Evolutionary conservation across 495 filamentous ascomycete species (phyloP).

Genomic region (Physcia stellaris): DNA sequence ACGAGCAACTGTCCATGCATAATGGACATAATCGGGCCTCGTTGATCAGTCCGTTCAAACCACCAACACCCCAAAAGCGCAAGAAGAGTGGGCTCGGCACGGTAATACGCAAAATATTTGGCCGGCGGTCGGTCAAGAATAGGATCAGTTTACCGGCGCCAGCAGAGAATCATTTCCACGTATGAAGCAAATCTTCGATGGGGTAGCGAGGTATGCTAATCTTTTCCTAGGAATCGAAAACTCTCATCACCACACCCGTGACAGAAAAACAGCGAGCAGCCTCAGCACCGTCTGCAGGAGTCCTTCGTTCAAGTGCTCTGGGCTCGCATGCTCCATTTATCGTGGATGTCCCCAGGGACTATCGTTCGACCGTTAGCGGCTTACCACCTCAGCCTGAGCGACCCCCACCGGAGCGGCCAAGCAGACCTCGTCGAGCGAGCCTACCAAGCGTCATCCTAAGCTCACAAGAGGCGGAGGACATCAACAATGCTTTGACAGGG

Average conservation of each 20-base stretch:
- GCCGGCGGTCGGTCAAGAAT: slow-evolving; percentile 10
- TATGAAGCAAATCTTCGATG: neutral
- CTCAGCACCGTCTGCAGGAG: slow-evolving; percentile 10
- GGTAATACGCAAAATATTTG: slow-evolving; percentile 15
- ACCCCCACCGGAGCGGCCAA: slow-evolving; percentile 5
- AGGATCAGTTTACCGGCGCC: slow-evolving; percentile 14
- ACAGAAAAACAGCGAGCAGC: slow-evolving; percentile 8
- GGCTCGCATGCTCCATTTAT: slow-evolving; percentile 10
- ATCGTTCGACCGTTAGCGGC: neutral
- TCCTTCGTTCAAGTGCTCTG: slow-evolving; percentile 14
- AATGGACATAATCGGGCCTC: slow-evolving; percentile 7
- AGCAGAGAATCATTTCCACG: slow-evolving; percentile 10
- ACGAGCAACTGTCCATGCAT: neutral
- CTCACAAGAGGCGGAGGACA: slow-evolving; percentile 9
- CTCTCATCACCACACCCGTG: slow-evolving; percentile 15
- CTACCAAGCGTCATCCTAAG: slow-evolving; percentile 11
- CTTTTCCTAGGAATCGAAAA: slow-evolving; percentile 10
- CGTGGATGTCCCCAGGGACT: neutral
- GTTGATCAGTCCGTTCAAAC: slow-evolving; percentile 1
- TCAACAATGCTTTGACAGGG: slow-evolving; percentile 11
- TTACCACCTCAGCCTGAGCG: slow-evolving; percentile 6
- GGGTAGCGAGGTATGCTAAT: neutral
- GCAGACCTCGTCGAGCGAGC: slow-evolving; percentile 13
- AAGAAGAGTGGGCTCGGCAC: slow-evolving; percentile 11
- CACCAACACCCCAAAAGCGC: slow-evolving; percentile 8